Evolutionary conservation across 345 rosid species (phyloP).

Genomic region (Brassica rapa): DNA sequence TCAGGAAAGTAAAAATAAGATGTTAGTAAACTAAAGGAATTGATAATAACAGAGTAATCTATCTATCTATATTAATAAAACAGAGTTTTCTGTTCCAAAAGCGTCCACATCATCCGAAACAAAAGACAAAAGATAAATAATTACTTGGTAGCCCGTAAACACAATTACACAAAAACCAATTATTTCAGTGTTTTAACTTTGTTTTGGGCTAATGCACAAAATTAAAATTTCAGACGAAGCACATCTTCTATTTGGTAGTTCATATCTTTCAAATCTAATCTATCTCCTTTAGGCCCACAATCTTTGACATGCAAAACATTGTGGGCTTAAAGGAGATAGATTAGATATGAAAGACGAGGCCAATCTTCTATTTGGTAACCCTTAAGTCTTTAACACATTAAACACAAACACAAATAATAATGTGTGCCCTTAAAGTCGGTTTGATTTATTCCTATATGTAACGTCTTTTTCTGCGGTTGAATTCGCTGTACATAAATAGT

Average conservation of each 20-base stretch:
- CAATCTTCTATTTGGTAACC: no score
- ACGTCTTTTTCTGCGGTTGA: no score
- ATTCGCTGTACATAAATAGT: background rate
- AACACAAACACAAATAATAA: no score
- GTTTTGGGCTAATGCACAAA: background rate
- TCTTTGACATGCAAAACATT: no score
- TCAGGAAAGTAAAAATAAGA: background rate
- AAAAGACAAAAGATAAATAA: no score
- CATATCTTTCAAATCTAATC: background rate
- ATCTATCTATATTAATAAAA: background rate
- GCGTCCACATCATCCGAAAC: no score
- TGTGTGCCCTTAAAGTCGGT: no score
- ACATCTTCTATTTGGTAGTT: background rate
- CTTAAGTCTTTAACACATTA: no score
- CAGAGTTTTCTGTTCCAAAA: background rate
- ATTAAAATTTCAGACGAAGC: no score
- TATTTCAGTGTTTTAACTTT: background rate
- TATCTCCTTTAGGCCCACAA: background rate
- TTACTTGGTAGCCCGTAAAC: background rate
- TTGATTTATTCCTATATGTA: no score
- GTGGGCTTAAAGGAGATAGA: no score
- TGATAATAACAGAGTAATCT: background rate
- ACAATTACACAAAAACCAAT: background rate
- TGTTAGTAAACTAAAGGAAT: background rate
- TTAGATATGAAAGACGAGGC: no score